These are phyloP conservation scores for Physcomitrellopsis africana DNA, from an alignment of 225 moss, liverwort and hornwort species.

Conservation along the genomic window DNA sequence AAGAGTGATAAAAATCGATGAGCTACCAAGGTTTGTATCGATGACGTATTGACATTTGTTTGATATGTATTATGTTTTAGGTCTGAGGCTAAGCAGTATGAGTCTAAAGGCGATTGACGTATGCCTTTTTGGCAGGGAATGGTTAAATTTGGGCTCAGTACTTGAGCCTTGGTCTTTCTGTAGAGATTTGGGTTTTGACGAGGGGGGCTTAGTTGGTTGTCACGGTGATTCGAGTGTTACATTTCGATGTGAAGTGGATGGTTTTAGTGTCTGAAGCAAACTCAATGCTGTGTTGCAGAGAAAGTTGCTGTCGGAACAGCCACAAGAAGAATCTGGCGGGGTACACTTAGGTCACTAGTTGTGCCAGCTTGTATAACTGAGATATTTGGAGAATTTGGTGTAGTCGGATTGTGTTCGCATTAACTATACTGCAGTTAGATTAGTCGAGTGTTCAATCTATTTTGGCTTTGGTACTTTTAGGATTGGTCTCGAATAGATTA, in stretches of 20 bases:
- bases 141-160: neutral
- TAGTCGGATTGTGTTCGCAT: conserved; percentile 14
- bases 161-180: neutral
- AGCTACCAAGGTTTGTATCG: too few relatives aligned
- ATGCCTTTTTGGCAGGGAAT: neutral
- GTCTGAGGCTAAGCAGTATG: too few relatives aligned
- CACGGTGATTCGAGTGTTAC: neutral
- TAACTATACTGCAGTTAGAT: conserved; percentile 10
- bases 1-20: too few relatives aligned
- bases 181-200: neutral
- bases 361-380: conserved; percentile 2
- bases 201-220: neutral
- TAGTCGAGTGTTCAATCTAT: conserved; percentile 1
- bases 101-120: too few relatives aligned
- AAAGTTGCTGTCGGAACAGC: conserved; percentile 9
- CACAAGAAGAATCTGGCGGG: conserved; percentile 8
- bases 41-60: too few relatives aligned
- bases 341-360: conserved; percentile 8
- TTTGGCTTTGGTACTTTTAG: conserved; percentile 15
- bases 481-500: conserved; percentile 15
- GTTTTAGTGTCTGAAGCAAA: conserved; percentile 9
- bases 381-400: conserved; percentile 12
- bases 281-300: conserved; percentile 25
- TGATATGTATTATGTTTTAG: too few relatives aligned
- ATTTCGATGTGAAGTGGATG: neutral